Conservation (phyloP, 208 protist species). For the Acanthamoeba culbertsoni region DNA sequence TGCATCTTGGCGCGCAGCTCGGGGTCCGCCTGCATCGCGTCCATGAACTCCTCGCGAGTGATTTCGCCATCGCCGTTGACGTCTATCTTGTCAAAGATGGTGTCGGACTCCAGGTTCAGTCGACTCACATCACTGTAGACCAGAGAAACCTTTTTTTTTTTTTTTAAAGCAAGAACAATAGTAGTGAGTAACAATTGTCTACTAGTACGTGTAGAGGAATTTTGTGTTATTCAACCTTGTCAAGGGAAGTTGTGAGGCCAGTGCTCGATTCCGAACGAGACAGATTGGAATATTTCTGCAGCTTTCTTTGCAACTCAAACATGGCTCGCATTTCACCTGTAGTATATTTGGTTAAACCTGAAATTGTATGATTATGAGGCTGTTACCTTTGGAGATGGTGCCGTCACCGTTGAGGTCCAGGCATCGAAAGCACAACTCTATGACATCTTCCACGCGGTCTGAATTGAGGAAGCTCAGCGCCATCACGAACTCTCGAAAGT, state of each 20-base stretch:
- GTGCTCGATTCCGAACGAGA: background rate
- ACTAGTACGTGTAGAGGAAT: background rate
- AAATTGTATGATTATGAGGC: background rate
- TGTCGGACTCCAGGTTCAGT: background rate
- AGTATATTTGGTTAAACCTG: background rate
- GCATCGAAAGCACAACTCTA: slow-evolving; percentile 23
- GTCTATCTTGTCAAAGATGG: background rate
- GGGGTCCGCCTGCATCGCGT: background rate
- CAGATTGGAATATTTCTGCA: slow-evolving; percentile 1
- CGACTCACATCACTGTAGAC: background rate
- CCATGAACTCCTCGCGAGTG: slow-evolving; percentile 26
- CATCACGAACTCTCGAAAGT: slow-evolving; percentile 52
- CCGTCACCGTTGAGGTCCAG: slow-evolving; percentile 24
- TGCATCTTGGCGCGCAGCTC: slow-evolving; percentile 1
- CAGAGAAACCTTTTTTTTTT: background rate
- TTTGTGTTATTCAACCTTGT: background rate
- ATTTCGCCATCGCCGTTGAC: background rate
- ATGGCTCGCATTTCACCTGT: background rate
- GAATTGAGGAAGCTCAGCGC: background rate
- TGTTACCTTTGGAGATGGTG: background rate
- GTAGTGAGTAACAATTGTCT: no score
- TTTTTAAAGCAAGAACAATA: background rate
- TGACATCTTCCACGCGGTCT: background rate
- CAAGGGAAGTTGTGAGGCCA: background rate
- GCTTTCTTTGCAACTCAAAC: background rate